Evolutionary conservation across 1,284 basidiomycete species (phyloP).

Genomic region (Ganoderma sinense): DNA sequence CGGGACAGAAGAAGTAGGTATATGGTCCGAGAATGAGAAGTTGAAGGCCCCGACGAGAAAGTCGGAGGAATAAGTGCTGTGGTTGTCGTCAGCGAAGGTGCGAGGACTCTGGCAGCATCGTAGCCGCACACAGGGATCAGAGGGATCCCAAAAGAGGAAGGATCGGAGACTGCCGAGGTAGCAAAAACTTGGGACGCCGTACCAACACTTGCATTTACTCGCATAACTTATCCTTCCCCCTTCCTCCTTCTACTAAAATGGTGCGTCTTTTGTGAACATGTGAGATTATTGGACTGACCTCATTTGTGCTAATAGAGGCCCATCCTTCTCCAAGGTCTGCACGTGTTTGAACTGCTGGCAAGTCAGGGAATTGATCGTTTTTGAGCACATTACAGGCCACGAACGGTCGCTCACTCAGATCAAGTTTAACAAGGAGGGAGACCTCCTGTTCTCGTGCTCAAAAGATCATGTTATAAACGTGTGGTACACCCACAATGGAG

Average conservation of each 20-base stretch:
- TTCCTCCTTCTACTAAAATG: slow-evolving; percentile 32
- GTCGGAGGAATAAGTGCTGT: not conserved
- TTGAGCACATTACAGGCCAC: slow-evolving; percentile 68
- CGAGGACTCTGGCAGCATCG: not conserved
- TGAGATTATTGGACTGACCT: not conserved
- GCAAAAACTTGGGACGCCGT: slow-evolving; percentile 27
- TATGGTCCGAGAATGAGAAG: not conserved
- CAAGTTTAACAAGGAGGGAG: slow-evolving; percentile 96
- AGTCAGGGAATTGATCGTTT: not conserved
- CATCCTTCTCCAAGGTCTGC: slow-evolving; percentile 44
- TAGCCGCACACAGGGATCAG: not conserved
- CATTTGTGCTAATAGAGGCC: slow-evolving; percentile 35
- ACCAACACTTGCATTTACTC: not conserved
- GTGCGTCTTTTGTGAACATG: slow-evolving; percentile 22
- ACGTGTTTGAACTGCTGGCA: not conserved
- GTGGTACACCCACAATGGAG: slow-evolving; percentile 99
- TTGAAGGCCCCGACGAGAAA: not conserved
- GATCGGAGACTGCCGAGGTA: slow-evolving; percentile 13
- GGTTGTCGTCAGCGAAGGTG: not conserved
- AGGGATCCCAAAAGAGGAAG: not conserved
- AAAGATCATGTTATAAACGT: slow-evolving; percentile 97
- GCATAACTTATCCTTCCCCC: not conserved
- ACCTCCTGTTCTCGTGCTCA: slow-evolving; percentile 94
- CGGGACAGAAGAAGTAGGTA: not conserved
- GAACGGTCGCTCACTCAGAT: slow-evolving; percentile 98